Conservation (phyloP, 306 rosid genomes). For the Gastrolobium villosum region DNA sequence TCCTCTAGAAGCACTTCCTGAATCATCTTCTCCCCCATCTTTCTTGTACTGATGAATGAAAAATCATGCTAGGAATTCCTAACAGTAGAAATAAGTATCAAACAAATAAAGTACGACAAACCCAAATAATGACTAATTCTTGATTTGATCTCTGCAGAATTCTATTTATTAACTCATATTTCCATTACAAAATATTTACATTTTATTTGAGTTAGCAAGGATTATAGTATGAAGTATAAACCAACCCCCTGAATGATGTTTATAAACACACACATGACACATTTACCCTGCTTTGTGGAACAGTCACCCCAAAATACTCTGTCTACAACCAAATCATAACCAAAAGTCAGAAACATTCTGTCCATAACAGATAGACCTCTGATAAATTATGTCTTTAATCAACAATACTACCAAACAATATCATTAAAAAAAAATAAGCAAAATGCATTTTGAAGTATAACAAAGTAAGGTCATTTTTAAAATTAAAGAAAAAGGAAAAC, state of each 20-base stretch:
- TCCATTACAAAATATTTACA: background rate
- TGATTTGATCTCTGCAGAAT: background rate
- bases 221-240: background rate
- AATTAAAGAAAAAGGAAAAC: constrained; percentile 1
- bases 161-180: background rate
- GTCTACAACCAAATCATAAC: constrained; percentile 61
- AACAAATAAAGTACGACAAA: background rate
- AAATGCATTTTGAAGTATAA: constrained; percentile 22
- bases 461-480: background rate
- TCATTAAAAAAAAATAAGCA: background rate
- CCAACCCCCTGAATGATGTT: too few relatives aligned
- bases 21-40: constrained; percentile 78
- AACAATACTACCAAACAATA: constrained; percentile 16
- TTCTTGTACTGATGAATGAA: constrained; percentile 63
- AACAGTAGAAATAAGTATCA: background rate
- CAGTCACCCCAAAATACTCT: constrained; percentile 88
- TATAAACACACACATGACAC: background rate
- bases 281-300: constrained; percentile 54
- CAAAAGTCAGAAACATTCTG: constrained; percentile 33
- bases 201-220: constrained; percentile 11
- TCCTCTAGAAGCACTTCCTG: constrained; percentile 86
- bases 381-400: background rate
- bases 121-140: background rate
- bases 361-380: background rate
- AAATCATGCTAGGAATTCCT: constrained; percentile 10